Base-by-base conservation (phyloP, 1,139 yeast genomes). In the Candida smagusa region DNA sequence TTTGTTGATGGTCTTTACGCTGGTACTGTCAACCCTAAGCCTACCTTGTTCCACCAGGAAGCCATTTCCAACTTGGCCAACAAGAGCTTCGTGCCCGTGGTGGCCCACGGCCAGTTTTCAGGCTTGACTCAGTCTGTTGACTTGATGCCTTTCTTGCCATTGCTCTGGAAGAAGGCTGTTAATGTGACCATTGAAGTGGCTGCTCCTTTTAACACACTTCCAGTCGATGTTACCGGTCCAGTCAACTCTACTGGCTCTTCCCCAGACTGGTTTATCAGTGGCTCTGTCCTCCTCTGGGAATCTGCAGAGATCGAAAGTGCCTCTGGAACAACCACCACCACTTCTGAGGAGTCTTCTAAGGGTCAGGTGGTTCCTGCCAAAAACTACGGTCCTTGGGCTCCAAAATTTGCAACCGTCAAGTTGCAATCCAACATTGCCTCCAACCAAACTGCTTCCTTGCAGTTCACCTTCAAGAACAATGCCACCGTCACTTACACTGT, bases 111-210 rank as follows among this genome's bases (percentile, higher is more conserved):
- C 26, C 40, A 57, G 22, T 58, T 56, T 41, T 46, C 50, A 35
- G 63, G 62, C 7, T 48, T 55, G 33, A 39, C 50, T 16, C 59
- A 58, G 39, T 60, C 58, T 34, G 35, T 59, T 23, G 63, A 60
- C 38, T 55, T 60, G 41, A 41, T 56, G 11, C 41, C 54, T n/a
- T 46, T 58, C 30, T 53, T 60, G 42, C 65, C 65, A 11, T 46
- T 56, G 26, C 52, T 60, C 34, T 59, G 77, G 61, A 45, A 42
- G 23, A 52, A 41, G 35, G 47, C 37, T 22, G 46, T 52, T 24
- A 24, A 16, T 8, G 45, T 59, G 27, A 51, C 44, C 28, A 38
- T 59, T 29, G 54, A 47, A 34, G 55, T 57, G 19, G 54, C 50
- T 29, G 49, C 59, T 19, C 60, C 53, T 22, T 46, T 49, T 22